Evolutionary conservation across 306 rosid species (phyloP).

Genomic region (Rosa rugosa): DNA sequence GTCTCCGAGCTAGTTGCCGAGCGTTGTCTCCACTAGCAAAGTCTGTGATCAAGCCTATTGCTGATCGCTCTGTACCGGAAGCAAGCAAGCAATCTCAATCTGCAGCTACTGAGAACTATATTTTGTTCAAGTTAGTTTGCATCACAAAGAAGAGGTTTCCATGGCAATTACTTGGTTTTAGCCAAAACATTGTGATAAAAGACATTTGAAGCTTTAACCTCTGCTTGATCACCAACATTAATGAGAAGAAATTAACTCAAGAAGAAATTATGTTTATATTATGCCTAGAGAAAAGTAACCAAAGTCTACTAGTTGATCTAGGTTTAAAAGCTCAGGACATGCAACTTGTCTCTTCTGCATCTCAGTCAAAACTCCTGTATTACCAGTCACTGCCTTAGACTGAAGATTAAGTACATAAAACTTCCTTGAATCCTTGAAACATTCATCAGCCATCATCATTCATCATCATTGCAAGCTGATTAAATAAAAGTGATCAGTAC

Average conservation of each 20-base stretch:
- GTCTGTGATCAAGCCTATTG: background rate
- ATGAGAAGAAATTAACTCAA: background rate
- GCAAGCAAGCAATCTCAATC: background rate
- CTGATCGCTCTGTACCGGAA: background rate
- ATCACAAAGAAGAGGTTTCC: too few relatives aligned
- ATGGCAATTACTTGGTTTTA: too few relatives aligned
- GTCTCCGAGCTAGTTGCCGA: conserved; percentile 19
- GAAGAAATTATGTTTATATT: background rate
- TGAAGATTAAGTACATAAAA: conserved; percentile 46
- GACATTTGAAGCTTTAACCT: too few relatives aligned
- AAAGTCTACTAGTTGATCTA: conserved; percentile 21
- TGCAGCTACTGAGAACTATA: background rate
- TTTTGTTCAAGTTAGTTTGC: too few relatives aligned
- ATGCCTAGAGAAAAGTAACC: conserved; percentile 3
- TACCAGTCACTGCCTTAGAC: conserved; percentile 51
- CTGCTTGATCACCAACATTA: too few relatives aligned
- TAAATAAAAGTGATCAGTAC: conserved; percentile 48
- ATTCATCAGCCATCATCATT: conserved; percentile 48
- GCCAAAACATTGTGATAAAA: too few relatives aligned
- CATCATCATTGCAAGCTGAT: conserved; percentile 92
- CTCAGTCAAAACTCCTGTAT: conserved; percentile 38
- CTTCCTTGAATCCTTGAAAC: conserved; percentile 51
- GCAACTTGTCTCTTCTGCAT: conserved; percentile 48
- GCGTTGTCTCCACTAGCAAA: conserved; percentile 8
- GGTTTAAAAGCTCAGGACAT: conserved; percentile 37